Evolutionary conservation across 2,329 filamentous ascomycete genomes (phyloP).

Genomic region (Bipolaris gigantea): DNA sequence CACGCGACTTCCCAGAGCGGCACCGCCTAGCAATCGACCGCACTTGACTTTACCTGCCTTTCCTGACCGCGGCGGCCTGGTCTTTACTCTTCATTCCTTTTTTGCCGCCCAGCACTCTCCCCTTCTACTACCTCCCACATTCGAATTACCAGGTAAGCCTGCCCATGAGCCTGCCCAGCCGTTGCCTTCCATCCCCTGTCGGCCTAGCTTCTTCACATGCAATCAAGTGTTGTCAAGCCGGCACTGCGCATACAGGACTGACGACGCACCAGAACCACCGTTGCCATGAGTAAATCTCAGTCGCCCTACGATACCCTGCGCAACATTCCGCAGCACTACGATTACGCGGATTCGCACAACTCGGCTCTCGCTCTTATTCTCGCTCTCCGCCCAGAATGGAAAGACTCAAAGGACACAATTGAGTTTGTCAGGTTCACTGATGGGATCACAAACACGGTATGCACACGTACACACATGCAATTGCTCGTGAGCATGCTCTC

Average conservation of each 20-base stretch:
- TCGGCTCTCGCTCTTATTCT: conserved; percentile 80
- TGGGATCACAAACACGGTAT: conserved; percentile 91
- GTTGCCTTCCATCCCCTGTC: not conserved
- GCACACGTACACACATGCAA: conserved; percentile 31
- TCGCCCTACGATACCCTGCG: conserved; percentile 42
- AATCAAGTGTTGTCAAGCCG: not conserved
- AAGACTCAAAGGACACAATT: conserved; percentile 69
- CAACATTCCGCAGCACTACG: conserved; percentile 76
- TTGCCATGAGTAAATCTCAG: conserved; percentile 31
- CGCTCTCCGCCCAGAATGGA: conserved; percentile 82
- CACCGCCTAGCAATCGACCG: conserved; percentile 3
- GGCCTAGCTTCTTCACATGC: conserved; percentile 12
- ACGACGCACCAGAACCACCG: conserved; percentile 8
- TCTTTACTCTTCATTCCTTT: not conserved
- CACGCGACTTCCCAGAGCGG: conserved; percentile 20
- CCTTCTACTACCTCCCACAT: not conserved
- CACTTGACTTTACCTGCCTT: not conserved
- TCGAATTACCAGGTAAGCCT: not conserved
- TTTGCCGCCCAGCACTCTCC: not conserved
- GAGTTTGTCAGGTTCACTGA: conserved; percentile 93
- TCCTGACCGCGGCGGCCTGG: not conserved
- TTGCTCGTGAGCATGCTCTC: not conserved
- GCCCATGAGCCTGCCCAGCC: not conserved
- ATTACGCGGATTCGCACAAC: conserved; percentile 71
- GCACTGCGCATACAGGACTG: conserved; percentile 3